A percentile compares a stretch with the other conserved stretches of the same genome.
Conservation (phyloP, 805 yeast genomes). For the Metschnikowia similis region DNA sequence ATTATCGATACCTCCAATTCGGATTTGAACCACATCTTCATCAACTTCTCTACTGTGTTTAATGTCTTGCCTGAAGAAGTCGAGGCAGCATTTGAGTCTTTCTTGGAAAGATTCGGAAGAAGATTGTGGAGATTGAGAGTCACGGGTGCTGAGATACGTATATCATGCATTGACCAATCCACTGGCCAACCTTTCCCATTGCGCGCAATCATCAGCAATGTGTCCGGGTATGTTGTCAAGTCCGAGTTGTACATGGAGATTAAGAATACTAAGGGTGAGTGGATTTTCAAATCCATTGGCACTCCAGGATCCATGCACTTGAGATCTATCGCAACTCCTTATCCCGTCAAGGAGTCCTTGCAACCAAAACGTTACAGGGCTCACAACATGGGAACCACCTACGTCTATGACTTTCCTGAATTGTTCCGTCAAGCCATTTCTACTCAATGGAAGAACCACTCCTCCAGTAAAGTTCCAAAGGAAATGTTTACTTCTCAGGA, state of each 20-base stretch:
- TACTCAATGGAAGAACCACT: constrained; percentile 75
- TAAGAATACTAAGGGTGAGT: constrained; percentile 86
- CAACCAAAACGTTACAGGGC: constrained; percentile 99
- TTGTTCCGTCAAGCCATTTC: constrained; percentile 88
- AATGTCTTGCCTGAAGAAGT: constrained; percentile 93
- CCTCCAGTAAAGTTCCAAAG: constrained; percentile 59
- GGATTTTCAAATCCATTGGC: constrained; percentile 96
- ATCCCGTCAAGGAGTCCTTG: constrained; percentile 95
- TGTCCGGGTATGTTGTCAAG: constrained; percentile 94
- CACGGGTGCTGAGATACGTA: constrained; percentile 95
- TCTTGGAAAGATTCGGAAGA: constrained; percentile 95
- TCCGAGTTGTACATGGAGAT: constrained; percentile 93
- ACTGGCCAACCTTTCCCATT: constrained; percentile 91
- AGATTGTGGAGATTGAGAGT: constrained; percentile 95
- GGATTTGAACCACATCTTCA: constrained; percentile 94
- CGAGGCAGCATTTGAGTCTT: constrained; percentile 95
- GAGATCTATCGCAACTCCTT: constrained; percentile 92
- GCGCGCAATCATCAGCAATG: constrained; percentile 94
- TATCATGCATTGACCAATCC: constrained; percentile 85
- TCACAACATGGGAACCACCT: constrained; percentile 96
- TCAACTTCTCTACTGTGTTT: constrained; percentile 94
- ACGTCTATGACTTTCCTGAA: constrained; percentile 98
- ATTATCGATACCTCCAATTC: constrained; percentile 92
- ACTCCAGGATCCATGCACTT: constrained; percentile 96
- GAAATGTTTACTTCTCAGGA: constrained; percentile 78